Evolutionary conservation across 768 basidiomycete genomes (phyloP), one percentile per base, ranked within the genome.

Genomic region (Amanita phalloides): DNA sequence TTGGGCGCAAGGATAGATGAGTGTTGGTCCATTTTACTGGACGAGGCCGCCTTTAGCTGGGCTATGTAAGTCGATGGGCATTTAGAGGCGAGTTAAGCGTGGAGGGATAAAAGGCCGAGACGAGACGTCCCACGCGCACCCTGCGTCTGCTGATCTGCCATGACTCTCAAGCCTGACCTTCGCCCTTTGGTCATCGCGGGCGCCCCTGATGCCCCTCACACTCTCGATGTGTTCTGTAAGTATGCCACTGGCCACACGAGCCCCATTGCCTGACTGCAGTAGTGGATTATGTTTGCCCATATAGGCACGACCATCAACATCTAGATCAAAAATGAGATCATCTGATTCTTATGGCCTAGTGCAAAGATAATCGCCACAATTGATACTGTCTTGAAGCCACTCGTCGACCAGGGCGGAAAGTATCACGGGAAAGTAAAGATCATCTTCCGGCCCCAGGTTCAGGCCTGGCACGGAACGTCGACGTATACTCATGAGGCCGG

Each of bases 211-310:
- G 76, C 89, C 0, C 83, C 84, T 0, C 87, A 92, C 59, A 88
- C 86, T 2, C 71, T 92, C 47, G 90, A 93, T 53, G 67, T 90
- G 53, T 91, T 88, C 66, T 64, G 86, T 85, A 60, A 60, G 85
- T 63, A 47, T 32, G 8, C 26, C 49, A 13, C 25, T 26, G 10
- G 33, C 43, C 9, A 26, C 13, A 13, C 9, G 2, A 25, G 26
- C 14, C 8, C 48, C 11, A 11, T 8, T 32, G 28, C 14, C 36
- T 42, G 13, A 39, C 36, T 20, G 14, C 3, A 23, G 13, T 56
- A 90, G 87, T 90, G 68, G 90, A 91, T 66, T 90, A 87, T 64
- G 86, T 90, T 58, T 93, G 90, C 58, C 89, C 89, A 1, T 91
- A 71, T 74, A 88, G 84, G 84, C 82, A 50, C n/a, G 26, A 23